phyloP scores from a whole-genome alignment of 768 basidiomycete species.

The Pholiota molesta region DNA sequence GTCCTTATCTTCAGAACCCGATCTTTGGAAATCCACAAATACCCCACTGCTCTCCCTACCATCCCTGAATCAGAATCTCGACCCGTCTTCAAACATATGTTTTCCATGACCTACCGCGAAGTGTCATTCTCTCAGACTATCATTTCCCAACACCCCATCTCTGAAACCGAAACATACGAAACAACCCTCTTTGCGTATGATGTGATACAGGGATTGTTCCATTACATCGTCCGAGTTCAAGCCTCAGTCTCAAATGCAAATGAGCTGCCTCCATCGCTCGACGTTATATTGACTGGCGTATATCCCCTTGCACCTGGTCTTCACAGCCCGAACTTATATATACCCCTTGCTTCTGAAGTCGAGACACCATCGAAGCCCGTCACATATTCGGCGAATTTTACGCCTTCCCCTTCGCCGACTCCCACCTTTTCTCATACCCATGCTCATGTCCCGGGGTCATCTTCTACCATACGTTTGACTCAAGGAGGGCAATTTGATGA shows the following conservation, averaged over 20 bases:
- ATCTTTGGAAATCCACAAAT: slow-evolving; percentile 49
- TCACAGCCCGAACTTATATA: slow-evolving; percentile 14
- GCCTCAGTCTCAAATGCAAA: slow-evolving; percentile 9
- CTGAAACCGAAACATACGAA: slow-evolving; percentile 17
- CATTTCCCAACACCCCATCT: slow-evolving; percentile 2
- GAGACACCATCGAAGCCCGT: neutral
- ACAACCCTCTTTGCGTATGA: slow-evolving; percentile 50
- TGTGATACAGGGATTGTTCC: slow-evolving; percentile 52
- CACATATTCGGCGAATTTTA: slow-evolving; percentile 16
- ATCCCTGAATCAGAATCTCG: slow-evolving; percentile 4
- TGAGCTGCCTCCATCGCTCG: slow-evolving; percentile 22
- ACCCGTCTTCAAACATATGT: slow-evolving; percentile 23
- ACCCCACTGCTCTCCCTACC: slow-evolving; percentile 16
- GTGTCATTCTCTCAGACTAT: slow-evolving; percentile 42
- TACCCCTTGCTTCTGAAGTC: slow-evolving; percentile 10
- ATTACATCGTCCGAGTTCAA: slow-evolving; percentile 39
- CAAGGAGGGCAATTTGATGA: slow-evolving; percentile 2
- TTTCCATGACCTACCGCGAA: slow-evolving; percentile 42
- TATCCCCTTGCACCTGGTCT: slow-evolving; percentile 40
- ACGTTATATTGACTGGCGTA: slow-evolving; percentile 45
- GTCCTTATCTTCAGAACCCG: slow-evolving; percentile 56
- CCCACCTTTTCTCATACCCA: slow-evolving; percentile 8
- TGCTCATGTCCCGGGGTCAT: neutral
- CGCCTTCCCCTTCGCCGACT: slow-evolving; percentile 17
- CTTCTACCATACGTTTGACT: slow-evolving; percentile 1